Percentiles rank a stretch among this genome's conserved stretches.
These are phyloP conservation scores for Iodosphaeria phyllophila DNA, from an alignment of 2,329 filamentous ascomycete species.

Conservation along the genomic window DNA sequence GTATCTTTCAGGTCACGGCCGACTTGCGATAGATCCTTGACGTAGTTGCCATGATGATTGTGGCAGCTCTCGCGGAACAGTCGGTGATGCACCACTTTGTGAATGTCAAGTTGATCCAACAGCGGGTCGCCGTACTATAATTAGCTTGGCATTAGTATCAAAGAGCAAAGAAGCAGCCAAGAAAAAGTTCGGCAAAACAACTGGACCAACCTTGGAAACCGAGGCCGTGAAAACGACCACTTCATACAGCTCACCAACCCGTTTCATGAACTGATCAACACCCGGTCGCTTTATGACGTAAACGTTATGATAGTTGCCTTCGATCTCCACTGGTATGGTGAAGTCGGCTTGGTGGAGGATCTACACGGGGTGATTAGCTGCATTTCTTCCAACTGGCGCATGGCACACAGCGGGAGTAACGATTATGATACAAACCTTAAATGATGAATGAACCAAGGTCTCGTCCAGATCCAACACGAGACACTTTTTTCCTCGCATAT, in stretches of 20 bases:
- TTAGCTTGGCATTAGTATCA: too few species aligned
- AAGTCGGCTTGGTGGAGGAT: constrained; percentile 97
- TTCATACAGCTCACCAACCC: constrained; percentile 92
- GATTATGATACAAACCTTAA: constrained; percentile 49
- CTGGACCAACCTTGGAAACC: constrained; percentile 68
- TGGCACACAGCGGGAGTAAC: neutral
- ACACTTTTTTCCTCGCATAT: constrained; percentile 78
- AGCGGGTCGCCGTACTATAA: constrained; percentile 82
- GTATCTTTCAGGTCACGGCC: constrained; percentile 91
- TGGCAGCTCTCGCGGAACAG: constrained; percentile 97
- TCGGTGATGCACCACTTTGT: constrained; percentile 87
- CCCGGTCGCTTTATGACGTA: constrained; percentile 99
- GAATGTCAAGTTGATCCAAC: constrained; percentile 90
- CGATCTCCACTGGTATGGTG: constrained; percentile 96
- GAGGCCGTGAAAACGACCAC: constrained; percentile 98
- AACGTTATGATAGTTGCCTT: constrained; percentile 97
- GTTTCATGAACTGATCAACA: constrained; percentile 97
- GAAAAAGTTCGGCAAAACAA: neutral
- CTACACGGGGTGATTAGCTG: constrained; percentile 23
- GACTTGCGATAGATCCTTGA: constrained; percentile 96
- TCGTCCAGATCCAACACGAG: constrained; percentile 91
- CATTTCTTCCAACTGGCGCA: neutral
- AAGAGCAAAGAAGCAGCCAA: too few species aligned
- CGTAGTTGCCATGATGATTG: constrained; percentile 98
- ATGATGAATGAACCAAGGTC: constrained; percentile 94